phyloP scores from a whole-genome alignment of 1,139 yeast genomes.

The Sugiyamaella xylanicola region DNA sequence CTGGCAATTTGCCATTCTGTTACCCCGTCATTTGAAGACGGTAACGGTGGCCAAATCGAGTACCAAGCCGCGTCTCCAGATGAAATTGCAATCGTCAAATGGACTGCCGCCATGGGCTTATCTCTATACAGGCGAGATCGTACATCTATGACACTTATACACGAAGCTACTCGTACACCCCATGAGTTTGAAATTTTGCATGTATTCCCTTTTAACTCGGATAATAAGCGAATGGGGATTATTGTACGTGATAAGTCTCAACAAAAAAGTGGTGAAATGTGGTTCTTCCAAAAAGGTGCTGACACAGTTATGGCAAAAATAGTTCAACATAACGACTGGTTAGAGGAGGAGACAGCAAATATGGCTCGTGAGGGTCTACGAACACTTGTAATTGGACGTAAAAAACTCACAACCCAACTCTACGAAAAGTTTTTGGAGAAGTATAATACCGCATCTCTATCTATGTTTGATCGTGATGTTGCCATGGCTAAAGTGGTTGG shows the following conservation, averaged over 20 bases:
- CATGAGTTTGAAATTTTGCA: slow-evolving; percentile 70
- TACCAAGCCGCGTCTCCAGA: slow-evolving; percentile 99
- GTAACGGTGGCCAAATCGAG: slow-evolving; percentile 52
- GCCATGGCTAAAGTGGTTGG: slow-evolving; percentile 68
- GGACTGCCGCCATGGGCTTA: slow-evolving; percentile 84
- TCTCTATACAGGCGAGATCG: slow-evolving; percentile 81
- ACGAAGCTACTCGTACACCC: slow-evolving; percentile 57
- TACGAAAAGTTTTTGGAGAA: slow-evolving; percentile 65
- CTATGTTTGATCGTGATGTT: slow-evolving; percentile 78
- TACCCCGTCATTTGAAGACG: slow-evolving; percentile 73
- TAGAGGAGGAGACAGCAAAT: slow-evolving; percentile 94
- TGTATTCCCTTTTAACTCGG: slow-evolving; percentile 92
- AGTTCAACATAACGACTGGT: slow-evolving; percentile 88
- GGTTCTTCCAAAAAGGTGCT: slow-evolving; percentile 94
- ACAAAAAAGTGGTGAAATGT: slow-evolving; percentile 57
- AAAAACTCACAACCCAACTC: slow-evolving; percentile 56
- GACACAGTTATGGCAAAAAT: slow-evolving; percentile 92
- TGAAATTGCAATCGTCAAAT: slow-evolving; percentile 94
- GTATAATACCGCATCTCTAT: slow-evolving; percentile 70
- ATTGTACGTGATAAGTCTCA: slow-evolving; percentile 61
- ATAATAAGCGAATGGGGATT: slow-evolving; percentile 95
- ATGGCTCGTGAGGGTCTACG: slow-evolving; percentile 98
- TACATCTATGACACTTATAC: slow-evolving; percentile 65
- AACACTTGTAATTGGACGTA: slow-evolving; percentile 89
- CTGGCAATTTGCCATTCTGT: slow-evolving; percentile 95